These are phyloP conservation scores for Lathyrus sativus DNA, from an alignment of 306 rosid genomes.

Conservation along the genomic window DNA sequence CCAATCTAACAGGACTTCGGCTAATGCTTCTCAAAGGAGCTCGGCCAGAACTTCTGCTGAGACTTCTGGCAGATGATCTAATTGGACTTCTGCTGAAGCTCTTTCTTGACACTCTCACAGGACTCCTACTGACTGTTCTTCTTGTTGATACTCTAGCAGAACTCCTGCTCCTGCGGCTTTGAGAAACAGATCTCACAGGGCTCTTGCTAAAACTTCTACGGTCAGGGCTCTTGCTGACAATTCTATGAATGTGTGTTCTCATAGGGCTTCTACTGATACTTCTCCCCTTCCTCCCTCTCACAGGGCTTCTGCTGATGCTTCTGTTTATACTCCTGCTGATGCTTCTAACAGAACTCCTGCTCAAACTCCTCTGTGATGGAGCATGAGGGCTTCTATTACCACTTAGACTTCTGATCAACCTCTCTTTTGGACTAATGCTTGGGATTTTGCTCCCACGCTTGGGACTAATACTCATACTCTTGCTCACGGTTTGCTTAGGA, in stretches of 20 bases:
- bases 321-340: slow-evolving; percentile 45
- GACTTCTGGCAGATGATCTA: slow-evolving; percentile 54
- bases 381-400: slow-evolving; percentile 59
- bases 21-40: slow-evolving; percentile 61
- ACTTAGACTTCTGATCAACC: slow-evolving; percentile 36
- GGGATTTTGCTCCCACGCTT: slow-evolving; percentile 62
- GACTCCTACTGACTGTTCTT: slow-evolving; percentile 68
- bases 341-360: slow-evolving; percentile 61
- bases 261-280: slow-evolving; percentile 42
- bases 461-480: slow-evolving; percentile 96
- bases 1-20: slow-evolving; percentile 67
- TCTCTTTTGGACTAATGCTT: slow-evolving; percentile 54
- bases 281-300: slow-evolving; percentile 22
- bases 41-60: slow-evolving; percentile 77
- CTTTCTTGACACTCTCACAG: slow-evolving; percentile 57
- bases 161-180: slow-evolving; percentile 58
- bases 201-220: slow-evolving; percentile 56
- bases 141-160: slow-evolving; percentile 57
- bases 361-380: slow-evolving; percentile 56
- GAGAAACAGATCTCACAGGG: slow-evolving; percentile 53
- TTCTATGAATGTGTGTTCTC: slow-evolving; percentile 26
- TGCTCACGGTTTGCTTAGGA: slow-evolving; percentile 83
- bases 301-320: slow-evolving; percentile 47
- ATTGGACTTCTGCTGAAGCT: slow-evolving; percentile 75
- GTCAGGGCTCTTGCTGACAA: slow-evolving; percentile 53